Percentiles rank a stretch among this genome's conserved stretches.
Conservation (phyloP, 768 basidiomycete genomes). For the Suillus americanus region DNA sequence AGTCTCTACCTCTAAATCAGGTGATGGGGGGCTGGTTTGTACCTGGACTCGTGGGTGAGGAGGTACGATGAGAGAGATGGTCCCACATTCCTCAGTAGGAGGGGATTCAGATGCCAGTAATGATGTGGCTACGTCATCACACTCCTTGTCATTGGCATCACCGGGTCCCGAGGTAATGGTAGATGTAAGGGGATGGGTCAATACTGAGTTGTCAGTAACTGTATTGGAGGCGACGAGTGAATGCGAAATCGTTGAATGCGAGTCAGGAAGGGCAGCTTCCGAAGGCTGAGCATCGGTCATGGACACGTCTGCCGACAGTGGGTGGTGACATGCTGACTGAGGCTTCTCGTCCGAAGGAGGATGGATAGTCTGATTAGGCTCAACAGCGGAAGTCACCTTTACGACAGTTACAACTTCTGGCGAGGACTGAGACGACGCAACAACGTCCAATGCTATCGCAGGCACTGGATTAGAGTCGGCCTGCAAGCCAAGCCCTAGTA, state of each 20-base stretch:
- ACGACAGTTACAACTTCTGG: background rate
- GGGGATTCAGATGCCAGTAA: background rate
- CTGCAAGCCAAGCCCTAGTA: background rate
- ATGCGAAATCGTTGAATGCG: background rate
- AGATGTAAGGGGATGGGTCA: background rate
- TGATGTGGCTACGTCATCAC: background rate
- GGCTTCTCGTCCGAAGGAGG: background rate
- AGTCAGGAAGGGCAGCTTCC: background rate
- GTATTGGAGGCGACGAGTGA: background rate
- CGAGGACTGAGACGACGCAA: background rate
- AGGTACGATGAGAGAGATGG: conserved; percentile 7
- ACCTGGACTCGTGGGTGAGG: conserved; percentile 9
- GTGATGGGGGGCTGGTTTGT: conserved; percentile 10
- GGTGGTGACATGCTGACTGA: too few relatives aligned
- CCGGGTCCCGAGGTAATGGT: background rate
- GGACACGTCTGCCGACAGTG: background rate
- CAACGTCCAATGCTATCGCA: background rate
- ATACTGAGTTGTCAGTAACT: background rate
- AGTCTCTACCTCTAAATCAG: conserved; percentile 5
- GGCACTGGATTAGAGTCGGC: background rate
- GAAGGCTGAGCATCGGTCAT: background rate
- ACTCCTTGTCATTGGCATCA: background rate
- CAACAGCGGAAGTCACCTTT: background rate
- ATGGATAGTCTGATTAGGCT: background rate
- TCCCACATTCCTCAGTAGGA: background rate